These are phyloP conservation scores for Penicillium sp. DNA, from an alignment of 2,329 filamentous ascomycete species.

Conservation along the genomic window DNA sequence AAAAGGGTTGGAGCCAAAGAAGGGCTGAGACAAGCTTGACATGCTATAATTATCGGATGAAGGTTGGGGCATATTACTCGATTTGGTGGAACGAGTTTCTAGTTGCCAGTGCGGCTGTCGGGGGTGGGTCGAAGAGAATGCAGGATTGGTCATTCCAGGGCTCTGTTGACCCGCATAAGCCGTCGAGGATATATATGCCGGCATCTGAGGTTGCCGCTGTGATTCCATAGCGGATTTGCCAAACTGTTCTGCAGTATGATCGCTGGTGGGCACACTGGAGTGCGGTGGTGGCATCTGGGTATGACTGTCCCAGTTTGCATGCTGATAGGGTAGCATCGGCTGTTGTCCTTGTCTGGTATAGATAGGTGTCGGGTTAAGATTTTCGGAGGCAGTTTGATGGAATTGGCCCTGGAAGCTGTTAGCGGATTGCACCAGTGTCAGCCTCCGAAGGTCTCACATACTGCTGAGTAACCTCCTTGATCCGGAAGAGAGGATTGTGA, in stretches of 20 bases:
- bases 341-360: background rate
- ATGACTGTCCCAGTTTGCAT: background rate
- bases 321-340: background rate
- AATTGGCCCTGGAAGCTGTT: background rate
- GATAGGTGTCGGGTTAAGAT: background rate
- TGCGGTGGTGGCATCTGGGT: background rate
- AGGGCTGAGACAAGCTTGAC: constrained; percentile 8
- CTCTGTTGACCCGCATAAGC: background rate
- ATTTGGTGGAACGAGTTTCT: background rate
- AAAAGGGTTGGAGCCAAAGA: constrained; percentile 10
- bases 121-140: background rate
- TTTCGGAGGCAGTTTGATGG: background rate
- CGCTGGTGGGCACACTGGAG: background rate
- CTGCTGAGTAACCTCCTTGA: constrained; percentile 5
- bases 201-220: background rate
- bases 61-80: constrained; percentile 1
- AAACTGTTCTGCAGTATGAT: background rate
- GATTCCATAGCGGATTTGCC: background rate
- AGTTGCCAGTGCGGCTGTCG: constrained; percentile 22
- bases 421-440: background rate
- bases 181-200: background rate
- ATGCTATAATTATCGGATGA: background rate
- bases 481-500: background rate
- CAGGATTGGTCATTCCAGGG: background rate
- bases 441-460: constrained; percentile 6